Conservation (phyloP, 129 eudicot genomes). For the Saussurea involucrata region DNA sequence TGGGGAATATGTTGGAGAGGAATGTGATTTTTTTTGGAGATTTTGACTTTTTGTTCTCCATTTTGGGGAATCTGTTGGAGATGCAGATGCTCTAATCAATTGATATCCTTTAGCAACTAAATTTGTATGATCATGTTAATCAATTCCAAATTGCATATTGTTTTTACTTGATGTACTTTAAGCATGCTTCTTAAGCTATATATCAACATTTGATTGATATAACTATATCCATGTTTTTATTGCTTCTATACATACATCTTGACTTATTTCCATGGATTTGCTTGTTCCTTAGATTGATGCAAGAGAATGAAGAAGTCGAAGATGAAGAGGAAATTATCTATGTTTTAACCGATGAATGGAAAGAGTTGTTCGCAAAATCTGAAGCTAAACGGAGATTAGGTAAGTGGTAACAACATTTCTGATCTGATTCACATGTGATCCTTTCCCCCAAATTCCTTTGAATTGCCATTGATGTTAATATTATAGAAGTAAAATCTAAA, state of each 20-base stretch:
- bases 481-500: not conserved
- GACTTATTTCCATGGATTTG: conserved; percentile 11
- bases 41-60: too few relatives aligned
- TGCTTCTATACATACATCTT: not conserved
- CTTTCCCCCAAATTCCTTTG: not conserved
- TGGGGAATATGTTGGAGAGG: too few relatives aligned
- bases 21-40: too few relatives aligned
- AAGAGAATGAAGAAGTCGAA: conserved; percentile 26
- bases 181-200: not conserved
- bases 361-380: conserved; percentile 79
- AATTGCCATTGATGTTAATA: not conserved
- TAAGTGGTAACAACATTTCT: conserved; percentile 14
- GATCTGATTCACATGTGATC: not conserved
- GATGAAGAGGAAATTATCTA: conserved; percentile 57
- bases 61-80: too few relatives aligned
- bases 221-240: not conserved
- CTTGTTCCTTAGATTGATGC: conserved; percentile 26
- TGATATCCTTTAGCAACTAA: not conserved
- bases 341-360: conserved; percentile 87
- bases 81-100: too few relatives aligned
- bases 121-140: not conserved
- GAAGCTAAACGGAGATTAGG: conserved; percentile 79
- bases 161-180: not conserved
- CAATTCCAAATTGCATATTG: not conserved
- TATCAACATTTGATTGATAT: not conserved